These are phyloP conservation scores for Thielaviopsis ethacetica DNA, from an alignment of 2,329 filamentous ascomycete species.

Conservation along the genomic window DNA sequence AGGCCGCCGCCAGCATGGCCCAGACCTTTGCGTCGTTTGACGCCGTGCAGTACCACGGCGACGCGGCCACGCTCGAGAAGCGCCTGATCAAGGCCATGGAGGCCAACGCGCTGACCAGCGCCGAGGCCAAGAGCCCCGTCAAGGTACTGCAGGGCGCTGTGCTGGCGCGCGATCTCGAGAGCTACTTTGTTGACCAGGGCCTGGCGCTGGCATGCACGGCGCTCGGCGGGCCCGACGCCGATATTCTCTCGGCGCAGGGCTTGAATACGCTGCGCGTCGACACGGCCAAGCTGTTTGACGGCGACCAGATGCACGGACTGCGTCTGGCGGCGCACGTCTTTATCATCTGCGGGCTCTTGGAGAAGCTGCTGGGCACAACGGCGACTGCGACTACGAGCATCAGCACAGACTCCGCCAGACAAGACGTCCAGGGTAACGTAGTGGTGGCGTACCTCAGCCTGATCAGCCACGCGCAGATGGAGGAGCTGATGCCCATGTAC, in stretches of 20 bases:
- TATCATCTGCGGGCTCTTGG: slow-evolving; percentile 50
- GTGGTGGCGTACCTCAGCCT: slow-evolving; percentile 70
- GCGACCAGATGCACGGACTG: slow-evolving; percentile 46
- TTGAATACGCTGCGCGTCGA: slow-evolving; percentile 21
- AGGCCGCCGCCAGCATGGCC: slow-evolving; percentile 34
- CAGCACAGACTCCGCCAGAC: slow-evolving; percentile 9
- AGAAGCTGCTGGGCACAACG: slow-evolving; percentile 29
- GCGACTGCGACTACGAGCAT: background rate
- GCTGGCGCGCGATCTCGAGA: slow-evolving; percentile 44
- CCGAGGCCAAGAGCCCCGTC: slow-evolving; percentile 46
- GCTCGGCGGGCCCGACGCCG: slow-evolving; percentile 21
- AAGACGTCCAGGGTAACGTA: slow-evolving; percentile 51
- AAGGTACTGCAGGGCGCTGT: slow-evolving; percentile 65
- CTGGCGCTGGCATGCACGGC: slow-evolving; percentile 24
- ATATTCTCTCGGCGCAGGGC: slow-evolving; percentile 13
- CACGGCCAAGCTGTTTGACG: slow-evolving; percentile 32
- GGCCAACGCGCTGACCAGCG: slow-evolving; percentile 34
- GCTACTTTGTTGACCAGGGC: slow-evolving; percentile 44
- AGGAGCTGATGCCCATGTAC: slow-evolving; percentile 73
- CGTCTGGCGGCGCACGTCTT: slow-evolving; percentile 52
- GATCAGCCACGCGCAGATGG: slow-evolving; percentile 53
- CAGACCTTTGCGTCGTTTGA: slow-evolving; percentile 49
- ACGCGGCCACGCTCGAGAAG: slow-evolving; percentile 33
- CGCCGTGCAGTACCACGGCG: slow-evolving; percentile 44
- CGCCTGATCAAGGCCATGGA: slow-evolving; percentile 46